phyloP scores from a whole-genome alignment of 345 rosid species.

The Bruguiera sexangula region DNA sequence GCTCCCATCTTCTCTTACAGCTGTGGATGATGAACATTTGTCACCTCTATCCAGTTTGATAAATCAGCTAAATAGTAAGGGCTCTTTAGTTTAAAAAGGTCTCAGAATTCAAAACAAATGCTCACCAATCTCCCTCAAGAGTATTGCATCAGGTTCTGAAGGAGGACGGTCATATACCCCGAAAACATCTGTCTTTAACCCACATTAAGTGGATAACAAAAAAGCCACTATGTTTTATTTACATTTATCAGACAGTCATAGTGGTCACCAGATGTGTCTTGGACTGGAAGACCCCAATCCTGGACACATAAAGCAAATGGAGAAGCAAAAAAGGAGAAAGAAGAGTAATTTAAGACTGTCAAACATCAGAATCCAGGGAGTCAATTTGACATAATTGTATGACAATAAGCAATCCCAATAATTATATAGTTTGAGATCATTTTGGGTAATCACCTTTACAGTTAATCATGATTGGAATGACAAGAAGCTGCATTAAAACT shows the following conservation, averaged over 20 bases:
- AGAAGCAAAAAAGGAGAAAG: not conserved
- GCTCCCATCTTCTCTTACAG: slow-evolving; percentile 72
- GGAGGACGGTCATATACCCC: slow-evolving; percentile 95
- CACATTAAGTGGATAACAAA: slow-evolving; percentile 23
- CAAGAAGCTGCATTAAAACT: not conserved
- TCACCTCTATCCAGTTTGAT: slow-evolving; percentile 1
- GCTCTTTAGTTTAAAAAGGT: not conserved
- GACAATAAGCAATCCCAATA: not conserved
- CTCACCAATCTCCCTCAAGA: slow-evolving; percentile 81
- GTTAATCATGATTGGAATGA: not conserved
- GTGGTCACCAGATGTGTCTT: not conserved
- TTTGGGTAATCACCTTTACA: not conserved
- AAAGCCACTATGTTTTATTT: not conserved
- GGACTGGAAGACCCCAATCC: not conserved
- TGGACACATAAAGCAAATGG: no score
- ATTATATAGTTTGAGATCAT: not conserved
- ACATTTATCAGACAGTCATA: not conserved
- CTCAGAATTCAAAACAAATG: slow-evolving; percentile 4
- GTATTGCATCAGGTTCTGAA: slow-evolving; percentile 61
- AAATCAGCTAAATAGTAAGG: not conserved
- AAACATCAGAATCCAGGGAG: not conserved
- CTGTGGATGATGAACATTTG: slow-evolving; percentile 31
- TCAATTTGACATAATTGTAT: not conserved
- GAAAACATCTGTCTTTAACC: slow-evolving; percentile 69
- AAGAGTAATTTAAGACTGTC: not conserved